Conservation (phyloP, 139 green algal species). For the Micractinium sp. region DNA sequence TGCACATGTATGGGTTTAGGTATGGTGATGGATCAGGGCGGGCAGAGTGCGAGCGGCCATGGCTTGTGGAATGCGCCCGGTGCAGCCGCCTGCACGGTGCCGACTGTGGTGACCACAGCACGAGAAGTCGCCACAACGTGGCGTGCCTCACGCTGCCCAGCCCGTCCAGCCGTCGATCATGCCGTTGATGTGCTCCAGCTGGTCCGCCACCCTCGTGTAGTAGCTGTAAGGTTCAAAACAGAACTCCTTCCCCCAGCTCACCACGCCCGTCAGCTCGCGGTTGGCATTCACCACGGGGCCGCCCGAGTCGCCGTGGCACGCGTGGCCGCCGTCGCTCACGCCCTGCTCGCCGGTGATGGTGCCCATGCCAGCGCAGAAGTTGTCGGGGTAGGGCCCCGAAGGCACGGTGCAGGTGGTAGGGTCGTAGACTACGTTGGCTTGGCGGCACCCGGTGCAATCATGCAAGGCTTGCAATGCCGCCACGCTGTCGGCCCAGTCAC, state of each 20-base stretch:
- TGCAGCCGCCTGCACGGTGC: no score
- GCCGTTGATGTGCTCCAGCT: background rate
- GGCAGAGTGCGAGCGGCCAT: no score
- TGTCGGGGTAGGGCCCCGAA: background rate
- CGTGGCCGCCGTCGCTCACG: background rate
- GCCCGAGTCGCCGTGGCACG: background rate
- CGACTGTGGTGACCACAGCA: no score
- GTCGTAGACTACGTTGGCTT: background rate
- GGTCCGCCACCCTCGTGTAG: background rate
- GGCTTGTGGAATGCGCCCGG: no score
- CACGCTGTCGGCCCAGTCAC: no score
- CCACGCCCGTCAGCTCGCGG: background rate
- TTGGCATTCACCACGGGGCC: background rate
- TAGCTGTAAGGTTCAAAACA: background rate
- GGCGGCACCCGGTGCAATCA: no score
- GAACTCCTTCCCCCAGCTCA: background rate
- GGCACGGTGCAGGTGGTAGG: background rate
- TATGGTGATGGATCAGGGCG: no score
- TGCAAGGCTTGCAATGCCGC: no score
- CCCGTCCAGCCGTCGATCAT: background rate
- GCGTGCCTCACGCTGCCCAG: no score
- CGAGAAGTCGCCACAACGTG: no score
- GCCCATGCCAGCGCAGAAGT: constrained; percentile 6
- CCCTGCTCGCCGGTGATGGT: background rate
- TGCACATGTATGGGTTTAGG: no score